Base-by-base conservation (phyloP, 2,329 filamentous ascomycete species). In the Botrytis squamosa region DNA sequence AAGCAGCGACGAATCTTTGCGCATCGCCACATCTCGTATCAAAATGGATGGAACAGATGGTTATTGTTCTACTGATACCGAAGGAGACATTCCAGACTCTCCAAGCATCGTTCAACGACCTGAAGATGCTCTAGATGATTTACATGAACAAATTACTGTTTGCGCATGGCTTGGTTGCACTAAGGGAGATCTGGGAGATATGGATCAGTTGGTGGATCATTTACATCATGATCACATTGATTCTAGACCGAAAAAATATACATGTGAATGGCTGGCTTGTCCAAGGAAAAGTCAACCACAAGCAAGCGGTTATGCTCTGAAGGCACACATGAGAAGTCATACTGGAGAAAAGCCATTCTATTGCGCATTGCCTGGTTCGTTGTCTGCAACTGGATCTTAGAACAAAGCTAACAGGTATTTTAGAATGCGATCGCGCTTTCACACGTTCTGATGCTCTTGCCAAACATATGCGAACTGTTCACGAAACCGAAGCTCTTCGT, bases 281-380 rank as follows among this genome's bases (percentile, higher is more conserved):
- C 88, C 87, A 71, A 86, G 95, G 75, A 98, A 97, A 84, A 94
- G 94, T 74, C 90, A 96, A 83, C 91, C 93, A 29, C 96, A 99
- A 83, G 95, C 95, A 1, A 97, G 94, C 80, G 96, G 94, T 3
- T 99, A 99, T 84, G 96, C 96, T 7, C 85, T 99, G 76, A 95
- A 97, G 82, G 96, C 96, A 16, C 96, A 99, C 81, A 97, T 99
- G 95, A 88, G 96, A 78, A 98, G 95, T 81, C 96, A 99, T 82
- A 99, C 96, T 1, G 89, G 96, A 80, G 96, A 99, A 86, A 99
- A 99, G 84, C 96, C 96, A 0, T 98, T 98, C 82, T 98, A 97
- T 84, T 99, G 96, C 83, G 93, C 94, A 44, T 84, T 99, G 59
- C 96, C 96, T 73, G 95, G 95, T 97, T 87, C 76, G 87, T 78